Base-by-base conservation (phyloP, 352 stramenopile genomes). In the Globisporangium barbulae region DNA sequence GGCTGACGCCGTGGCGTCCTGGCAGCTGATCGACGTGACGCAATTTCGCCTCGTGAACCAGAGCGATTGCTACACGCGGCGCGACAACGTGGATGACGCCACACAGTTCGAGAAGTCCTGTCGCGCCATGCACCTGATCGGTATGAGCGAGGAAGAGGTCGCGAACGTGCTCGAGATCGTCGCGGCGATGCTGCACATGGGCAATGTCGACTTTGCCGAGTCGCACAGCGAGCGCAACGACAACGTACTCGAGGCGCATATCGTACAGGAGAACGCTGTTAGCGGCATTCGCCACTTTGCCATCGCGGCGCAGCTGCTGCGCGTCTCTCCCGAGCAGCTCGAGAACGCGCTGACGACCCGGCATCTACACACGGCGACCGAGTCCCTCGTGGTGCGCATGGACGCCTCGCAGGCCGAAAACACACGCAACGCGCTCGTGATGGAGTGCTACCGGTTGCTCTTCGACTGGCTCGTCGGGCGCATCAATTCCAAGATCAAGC, bases 381-480 rank as follows among this genome's bases (percentile, higher is more conserved):
- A 95, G 69, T 87, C 83, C 52, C 73, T 93, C 39, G 73, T 86
- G 12, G 83, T 95, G 5, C 75, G 73, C 22, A 73, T 93, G 50
- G 80, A 91, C 30, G 78, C 83, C 2, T 60, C 63, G 4, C 84
- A 94, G 47, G 81, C 88, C 44, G 71, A 79, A 15, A 80, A 97
- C 66, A 92, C 84, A 10, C 79, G 92, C 25, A 89, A 98, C 60
- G 93, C 90, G 25, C 75, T 98, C 10, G 82, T 89, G 12, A 98
- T 98, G 86, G 90, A 94, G 69, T 84, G 94, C 54, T 98, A 98
- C 70, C 78, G 89, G 10, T 69, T 93, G 53, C 71, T 98, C 5
- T 98, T 98, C 64, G 82, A 97, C 45, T 99, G 94, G 94, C 84
- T 99, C 48, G 96, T 99, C 37, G 75, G 77, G 7, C 78, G 80